Base-by-base conservation (phyloP, 2,329 filamentous ascomycete genomes). In the Chaetomium olivaceum region DNA sequence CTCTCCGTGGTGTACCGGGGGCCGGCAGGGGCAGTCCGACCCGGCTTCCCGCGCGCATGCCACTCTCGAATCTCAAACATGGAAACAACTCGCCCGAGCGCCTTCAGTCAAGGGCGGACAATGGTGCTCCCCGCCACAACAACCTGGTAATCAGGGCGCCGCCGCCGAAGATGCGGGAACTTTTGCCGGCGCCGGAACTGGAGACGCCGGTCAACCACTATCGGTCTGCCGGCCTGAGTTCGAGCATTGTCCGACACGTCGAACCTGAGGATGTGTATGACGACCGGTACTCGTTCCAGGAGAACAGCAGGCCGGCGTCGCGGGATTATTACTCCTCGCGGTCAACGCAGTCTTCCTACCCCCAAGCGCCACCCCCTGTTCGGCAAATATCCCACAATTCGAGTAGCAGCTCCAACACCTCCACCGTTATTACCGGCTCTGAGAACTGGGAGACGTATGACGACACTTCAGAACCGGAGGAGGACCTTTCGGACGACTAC, bases 401-500 rank as follows among this genome's bases (percentile, higher is more conserved):
- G n/a, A 92, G 27, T 8, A 57, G 54, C 29, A 56, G 54, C 54
- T 57, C 89, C 7, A 88, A 88, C 69, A 89, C 89, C 0, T 93
- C 91, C n/a, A 92, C 90, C 1, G 84, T 83, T 25, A 83, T 91
- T 29, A 92, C 91, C 5, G 92, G 91, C 1, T 96, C 92, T 3
- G 94, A 98, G 78, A 98, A 98, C 76, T 98, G 94, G 94, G 94
- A 98, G 78, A 97, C 93, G 11, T 98, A 95, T 73, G 93, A 95
- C 72, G 92, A 96, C 76, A 87, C 85, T 70, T 92, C 90, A 67
- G 89, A 92, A 73, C 87, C 89, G 0, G 91, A 92, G 72, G 83
- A 84, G 27, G 93, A 97, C 75, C 86, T 85, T 0, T 89, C 88
- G 4, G 91, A 95, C 67, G 84, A 87, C 11, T 96, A 96, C 77